Evolutionary conservation across 495 filamentous ascomycete species (phyloP), one percentile per base, ranked within the genome.

Genomic region (Hypomontagnella submonticulosa): DNA sequence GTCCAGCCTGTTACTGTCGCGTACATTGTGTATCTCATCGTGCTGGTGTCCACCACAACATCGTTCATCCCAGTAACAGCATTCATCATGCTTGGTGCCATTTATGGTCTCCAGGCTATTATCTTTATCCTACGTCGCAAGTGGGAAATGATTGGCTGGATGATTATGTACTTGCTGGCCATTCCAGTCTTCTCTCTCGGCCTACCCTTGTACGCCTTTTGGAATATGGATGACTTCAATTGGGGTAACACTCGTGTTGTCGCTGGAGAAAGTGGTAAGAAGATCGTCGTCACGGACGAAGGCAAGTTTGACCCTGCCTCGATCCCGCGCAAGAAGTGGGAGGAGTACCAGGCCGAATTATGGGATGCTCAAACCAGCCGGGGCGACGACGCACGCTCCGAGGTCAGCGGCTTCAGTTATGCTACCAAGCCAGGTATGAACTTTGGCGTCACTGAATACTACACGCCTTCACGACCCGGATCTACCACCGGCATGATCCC

Each of bases 131-230:
- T 97, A 51, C 87, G 91, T 48, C 89, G 95, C 64, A 96, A 97
- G 80, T 99, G 95, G 95, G 92, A 99, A 73, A 97, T 97, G 92
- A 89, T 99, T 63, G 95, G 93, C 12, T 99, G 95, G 95, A 97
- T 99, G 93, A 77, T 99, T 62, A 87, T 99, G 51, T 99, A 99
- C 77, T 82, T 99, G 44, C 68, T 95, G 19, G 96, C 95, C 51
- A 88, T 96, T 54, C 95, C 95, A 10, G 86, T 99, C 64, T 98
- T 96, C 84, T 87, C 91, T 27, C 90, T 96, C 63, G 93, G 86
- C 50, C 83, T 99, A 6, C 95, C 95, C 0, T 83, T 99, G 4
- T 99, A 98, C 77, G 84, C 93, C 42, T 99, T 99, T 87, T 99
- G 95, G 95, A 84, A 98, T 77, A 97, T 97, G 95, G 95, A 99